A percentile compares a stretch with the other conserved stretches of the same genome.
Conservation (phyloP, 208 protist species). For the Trypanosoma cruzi region DNA sequence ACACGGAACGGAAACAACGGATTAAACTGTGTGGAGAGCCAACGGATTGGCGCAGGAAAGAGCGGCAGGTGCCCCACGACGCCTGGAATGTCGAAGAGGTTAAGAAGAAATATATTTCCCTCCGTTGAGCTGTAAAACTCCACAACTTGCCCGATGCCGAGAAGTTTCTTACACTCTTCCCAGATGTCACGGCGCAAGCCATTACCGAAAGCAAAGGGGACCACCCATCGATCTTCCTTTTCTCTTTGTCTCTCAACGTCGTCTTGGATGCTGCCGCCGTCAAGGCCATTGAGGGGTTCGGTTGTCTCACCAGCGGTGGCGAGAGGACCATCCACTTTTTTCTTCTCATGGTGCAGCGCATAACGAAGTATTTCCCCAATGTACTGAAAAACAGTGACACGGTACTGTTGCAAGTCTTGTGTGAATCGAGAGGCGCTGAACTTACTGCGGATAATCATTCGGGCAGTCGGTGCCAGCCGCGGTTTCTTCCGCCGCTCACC, state of each 20-base stretch:
- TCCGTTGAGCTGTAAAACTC: slow-evolving; percentile 94
- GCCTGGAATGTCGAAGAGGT: slow-evolving; percentile 52
- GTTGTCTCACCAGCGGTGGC: not conserved
- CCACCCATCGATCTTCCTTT: slow-evolving; percentile 29
- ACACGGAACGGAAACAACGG: slow-evolving; percentile 54
- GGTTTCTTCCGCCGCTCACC: not conserved
- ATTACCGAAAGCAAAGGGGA: slow-evolving; percentile 89
- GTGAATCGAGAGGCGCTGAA: slow-evolving; percentile 72
- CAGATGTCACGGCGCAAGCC: slow-evolving; percentile 90
- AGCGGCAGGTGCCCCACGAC: slow-evolving; percentile 65
- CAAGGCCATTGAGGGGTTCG: not conserved
- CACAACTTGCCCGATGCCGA: slow-evolving; percentile 54
- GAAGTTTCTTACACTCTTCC: slow-evolving; percentile 46
- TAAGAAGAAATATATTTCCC: slow-evolving; percentile 68
- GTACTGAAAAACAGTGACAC: slow-evolving; percentile 87
- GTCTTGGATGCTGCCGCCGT: not conserved
- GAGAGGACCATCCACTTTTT: not conserved
- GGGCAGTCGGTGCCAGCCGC: slow-evolving; percentile 31
- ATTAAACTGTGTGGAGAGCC: slow-evolving; percentile 38
- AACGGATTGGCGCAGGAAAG: slow-evolving; percentile 35
- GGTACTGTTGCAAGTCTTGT: slow-evolving; percentile 62
- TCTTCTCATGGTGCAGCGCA: slow-evolving; percentile 48
- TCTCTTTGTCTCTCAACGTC: not conserved
- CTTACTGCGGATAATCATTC: slow-evolving; percentile 72
- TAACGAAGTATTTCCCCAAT: slow-evolving; percentile 93